phyloP scores from a whole-genome alignment of 1,284 basidiomycete genomes.

The Fomitopsis betulina region DNA sequence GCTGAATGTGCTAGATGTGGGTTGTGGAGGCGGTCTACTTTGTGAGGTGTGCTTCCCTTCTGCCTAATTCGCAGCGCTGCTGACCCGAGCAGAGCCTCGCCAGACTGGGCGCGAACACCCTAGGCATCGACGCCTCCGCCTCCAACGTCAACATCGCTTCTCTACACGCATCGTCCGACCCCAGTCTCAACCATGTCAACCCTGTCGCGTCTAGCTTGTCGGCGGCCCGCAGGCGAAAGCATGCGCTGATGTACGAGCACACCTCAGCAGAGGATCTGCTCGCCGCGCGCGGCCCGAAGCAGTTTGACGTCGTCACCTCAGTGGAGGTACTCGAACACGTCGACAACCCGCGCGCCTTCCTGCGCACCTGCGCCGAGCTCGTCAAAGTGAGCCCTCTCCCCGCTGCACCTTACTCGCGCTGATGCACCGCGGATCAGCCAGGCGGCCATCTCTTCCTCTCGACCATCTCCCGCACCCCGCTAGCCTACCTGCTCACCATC shows the following conservation, averaged over 20 bases:
- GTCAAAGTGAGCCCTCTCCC: constrained; percentile 61
- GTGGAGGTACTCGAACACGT: constrained; percentile 99
- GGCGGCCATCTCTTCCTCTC: constrained; percentile 95
- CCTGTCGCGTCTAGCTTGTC: constrained; percentile 6
- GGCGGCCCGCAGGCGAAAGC: constrained; percentile 16
- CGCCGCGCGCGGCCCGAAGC: constrained; percentile 41
- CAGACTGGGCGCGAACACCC: constrained; percentile 80
- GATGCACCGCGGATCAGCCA: constrained; percentile 47
- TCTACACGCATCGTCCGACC: constrained; percentile 80
- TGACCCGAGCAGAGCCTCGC: constrained; percentile 64
- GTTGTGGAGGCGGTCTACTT: constrained; percentile 93
- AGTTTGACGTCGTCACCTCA: constrained; percentile 91
- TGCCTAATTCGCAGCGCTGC: background rate
- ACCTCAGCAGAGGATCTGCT: constrained; percentile 76
- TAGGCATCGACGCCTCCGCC: constrained; percentile 88
- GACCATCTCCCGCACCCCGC: constrained; percentile 92
- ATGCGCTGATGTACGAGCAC: constrained; percentile 64
- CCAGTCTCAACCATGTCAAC: constrained; percentile 33
- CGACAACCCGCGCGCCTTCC: constrained; percentile 83
- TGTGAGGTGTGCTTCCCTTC: constrained; percentile 64
- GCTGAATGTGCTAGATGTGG: constrained; percentile 77
- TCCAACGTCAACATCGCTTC: constrained; percentile 87
- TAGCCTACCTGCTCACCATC: constrained; percentile 89
- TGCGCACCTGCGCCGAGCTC: constrained; percentile 76
- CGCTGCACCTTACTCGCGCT: background rate